These are phyloP conservation scores for Leucocoprinus birnbaumii DNA, from an alignment of 768 basidiomycete genomes.

Conservation along the genomic window DNA sequence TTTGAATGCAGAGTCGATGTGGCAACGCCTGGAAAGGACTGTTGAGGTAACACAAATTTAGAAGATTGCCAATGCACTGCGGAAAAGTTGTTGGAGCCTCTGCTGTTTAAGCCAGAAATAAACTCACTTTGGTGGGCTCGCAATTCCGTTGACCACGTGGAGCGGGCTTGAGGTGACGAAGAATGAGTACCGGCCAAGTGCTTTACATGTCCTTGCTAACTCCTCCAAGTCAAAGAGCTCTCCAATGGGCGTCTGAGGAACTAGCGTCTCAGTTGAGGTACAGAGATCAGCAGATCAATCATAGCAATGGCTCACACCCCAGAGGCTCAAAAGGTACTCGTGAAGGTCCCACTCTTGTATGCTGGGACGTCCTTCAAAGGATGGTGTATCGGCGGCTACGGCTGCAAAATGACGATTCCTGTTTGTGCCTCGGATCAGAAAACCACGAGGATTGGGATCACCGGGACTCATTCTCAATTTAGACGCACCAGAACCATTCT, in stretches of 20 bases:
- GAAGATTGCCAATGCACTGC: conserved; percentile 9
- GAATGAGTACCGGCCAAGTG: conserved; percentile 20
- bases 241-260: conserved; percentile 24
- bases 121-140: conserved; percentile 24
- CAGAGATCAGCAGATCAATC: background rate
- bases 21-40: too few species aligned
- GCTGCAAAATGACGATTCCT: conserved; percentile 25
- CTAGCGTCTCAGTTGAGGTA: background rate
- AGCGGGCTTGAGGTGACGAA: conserved; percentile 24
- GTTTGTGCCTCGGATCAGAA: background rate
- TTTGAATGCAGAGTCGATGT: too few species aligned
- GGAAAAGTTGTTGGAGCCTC: background rate
- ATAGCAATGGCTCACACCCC: conserved; percentile 22
- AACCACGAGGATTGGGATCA: too few species aligned
- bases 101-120: background rate
- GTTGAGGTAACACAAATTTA: background rate
- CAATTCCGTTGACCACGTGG: conserved; percentile 23
- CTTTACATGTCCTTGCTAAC: conserved; percentile 19
- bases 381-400: conserved; percentile 21
- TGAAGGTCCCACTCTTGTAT: conserved; percentile 22
- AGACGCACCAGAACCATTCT: conserved; percentile 21
- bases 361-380: conserved; percentile 21
- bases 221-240: conserved; percentile 24
- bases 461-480: too few species aligned
- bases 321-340: conserved; percentile 21